phyloP scores from a whole-genome alignment of 139 green algal genomes.

The Closterium sp. region DNA sequence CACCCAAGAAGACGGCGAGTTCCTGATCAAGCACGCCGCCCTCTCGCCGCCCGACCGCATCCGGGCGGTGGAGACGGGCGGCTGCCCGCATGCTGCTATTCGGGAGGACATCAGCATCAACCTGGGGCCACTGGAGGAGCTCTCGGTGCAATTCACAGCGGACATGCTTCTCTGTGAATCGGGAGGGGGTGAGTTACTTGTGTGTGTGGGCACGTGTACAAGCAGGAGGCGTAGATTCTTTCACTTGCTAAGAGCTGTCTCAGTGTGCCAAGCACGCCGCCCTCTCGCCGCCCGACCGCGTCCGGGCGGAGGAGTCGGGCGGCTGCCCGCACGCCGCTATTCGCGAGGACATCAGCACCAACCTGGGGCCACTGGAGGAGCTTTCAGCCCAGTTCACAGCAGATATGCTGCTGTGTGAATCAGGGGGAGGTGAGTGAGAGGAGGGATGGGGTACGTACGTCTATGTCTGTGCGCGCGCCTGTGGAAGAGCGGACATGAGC shows the following conservation, averaged over 20 bases:
- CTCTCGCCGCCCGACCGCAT: conserved; percentile 52
- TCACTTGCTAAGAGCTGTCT: no score
- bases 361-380: conserved; percentile 54
- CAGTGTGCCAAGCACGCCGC: conserved; percentile 48
- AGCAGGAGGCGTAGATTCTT: no score
- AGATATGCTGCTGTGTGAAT: conserved; percentile 56
- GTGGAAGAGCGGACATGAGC: conserved; percentile 57
- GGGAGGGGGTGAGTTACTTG: conserved; percentile 42
- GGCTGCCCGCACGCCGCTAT: conserved; percentile 60
- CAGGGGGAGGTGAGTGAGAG: conserved; percentile 35
- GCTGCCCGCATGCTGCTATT: conserved; percentile 60
- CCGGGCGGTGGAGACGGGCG: conserved; percentile 58
- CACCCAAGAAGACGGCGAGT: conserved; percentile 60
- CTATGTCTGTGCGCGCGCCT: conserved; percentile 58
- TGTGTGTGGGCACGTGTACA: no score
- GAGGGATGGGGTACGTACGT: no score
- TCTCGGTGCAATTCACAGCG: conserved; percentile 37
- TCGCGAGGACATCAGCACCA: conserved; percentile 58
- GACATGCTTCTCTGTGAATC: conserved; percentile 56
- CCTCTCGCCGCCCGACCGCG: conserved; percentile 46
- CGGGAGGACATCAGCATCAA: conserved; percentile 61
- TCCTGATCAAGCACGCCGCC: conserved; percentile 52
- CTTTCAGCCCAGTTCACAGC: conserved; percentile 45
- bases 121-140: conserved; percentile 53
- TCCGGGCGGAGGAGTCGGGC: conserved; percentile 55